A percentile compares a stretch with the other conserved stretches of the same genome.
phyloP scores from a whole-genome alignment of 148 eudicot genomes.

The Silene uniflora region DNA sequence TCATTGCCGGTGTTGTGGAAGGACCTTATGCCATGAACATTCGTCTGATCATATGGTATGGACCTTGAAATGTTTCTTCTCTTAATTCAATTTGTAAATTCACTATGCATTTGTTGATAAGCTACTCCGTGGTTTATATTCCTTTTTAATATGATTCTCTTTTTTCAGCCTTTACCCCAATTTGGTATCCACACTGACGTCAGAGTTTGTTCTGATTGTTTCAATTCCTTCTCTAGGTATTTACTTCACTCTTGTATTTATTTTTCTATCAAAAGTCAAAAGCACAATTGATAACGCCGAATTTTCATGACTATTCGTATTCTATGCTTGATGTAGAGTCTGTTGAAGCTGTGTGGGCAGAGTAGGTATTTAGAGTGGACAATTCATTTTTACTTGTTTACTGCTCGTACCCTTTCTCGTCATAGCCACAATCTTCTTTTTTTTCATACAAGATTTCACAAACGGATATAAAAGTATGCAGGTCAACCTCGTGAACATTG shows the following conservation, averaged over 20 bases:
- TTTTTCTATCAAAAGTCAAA: not conserved
- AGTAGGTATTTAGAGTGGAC: not conserved
- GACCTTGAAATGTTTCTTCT: slow-evolving; percentile 3
- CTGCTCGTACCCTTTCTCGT: not conserved
- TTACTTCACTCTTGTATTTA: not conserved
- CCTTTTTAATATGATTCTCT: not conserved
- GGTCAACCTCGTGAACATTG: not conserved
- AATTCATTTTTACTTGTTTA: not conserved
- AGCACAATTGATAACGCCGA: not conserved
- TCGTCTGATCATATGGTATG: slow-evolving; percentile 85
- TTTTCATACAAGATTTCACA: not conserved
- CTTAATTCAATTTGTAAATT: not conserved
- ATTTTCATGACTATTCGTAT: not conserved
- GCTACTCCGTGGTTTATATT: not conserved
- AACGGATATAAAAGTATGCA: not conserved
- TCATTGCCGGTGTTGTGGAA: slow-evolving; percentile 94
- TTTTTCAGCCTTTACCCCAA: slow-evolving; percentile 80
- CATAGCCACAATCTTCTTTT: not conserved
- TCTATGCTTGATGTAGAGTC: not conserved
- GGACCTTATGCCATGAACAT: slow-evolving; percentile 88
- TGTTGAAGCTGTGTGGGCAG: not conserved
- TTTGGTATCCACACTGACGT: slow-evolving; percentile 71
- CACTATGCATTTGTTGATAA: not conserved
- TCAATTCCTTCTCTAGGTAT: slow-evolving; percentile 67
- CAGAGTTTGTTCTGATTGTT: slow-evolving; percentile 94